Conservation (phyloP, 2,329 filamentous ascomycete species). For the Fusarium musae region DNA sequence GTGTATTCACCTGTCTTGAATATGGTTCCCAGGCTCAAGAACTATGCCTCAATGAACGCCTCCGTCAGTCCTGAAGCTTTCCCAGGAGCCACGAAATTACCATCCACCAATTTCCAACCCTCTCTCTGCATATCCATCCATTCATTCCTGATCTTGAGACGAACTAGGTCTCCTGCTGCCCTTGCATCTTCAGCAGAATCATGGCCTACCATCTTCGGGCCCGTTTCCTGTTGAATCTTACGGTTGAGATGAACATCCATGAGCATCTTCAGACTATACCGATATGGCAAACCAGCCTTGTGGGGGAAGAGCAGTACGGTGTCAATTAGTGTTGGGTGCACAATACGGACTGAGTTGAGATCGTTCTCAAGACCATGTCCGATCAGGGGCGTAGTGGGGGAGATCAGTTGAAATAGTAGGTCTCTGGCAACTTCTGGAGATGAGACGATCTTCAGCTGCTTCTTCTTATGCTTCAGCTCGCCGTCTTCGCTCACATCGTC, state of each 20-base stretch:
- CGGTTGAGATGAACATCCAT: conserved; percentile 75
- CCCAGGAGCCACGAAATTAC: conserved; percentile 55
- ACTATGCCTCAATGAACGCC: conserved; percentile 50
- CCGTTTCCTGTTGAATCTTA: conserved; percentile 79
- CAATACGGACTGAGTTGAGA: conserved; percentile 83
- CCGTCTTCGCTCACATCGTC: conserved; percentile 44
- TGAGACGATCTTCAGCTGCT: conserved; percentile 75
- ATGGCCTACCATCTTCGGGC: conserved; percentile 70
- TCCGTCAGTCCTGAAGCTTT: conserved; percentile 49
- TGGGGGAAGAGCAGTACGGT: conserved; percentile 88
- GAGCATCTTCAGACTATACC: conserved; percentile 81
- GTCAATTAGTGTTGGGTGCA: conserved; percentile 87
- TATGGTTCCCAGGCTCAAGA: not conserved
- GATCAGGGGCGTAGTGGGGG: conserved; percentile 82
- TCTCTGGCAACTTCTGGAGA: conserved; percentile 80
- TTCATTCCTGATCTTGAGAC: conserved; percentile 73
- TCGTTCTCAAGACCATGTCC: conserved; percentile 97
- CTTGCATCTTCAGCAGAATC: conserved; percentile 93
- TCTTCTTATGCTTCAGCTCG: conserved; percentile 46
- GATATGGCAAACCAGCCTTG: conserved; percentile 77
- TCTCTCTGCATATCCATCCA: conserved; percentile 74
- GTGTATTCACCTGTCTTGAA: not conserved
- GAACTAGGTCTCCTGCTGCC: conserved; percentile 87
- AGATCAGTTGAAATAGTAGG: conserved; percentile 80
- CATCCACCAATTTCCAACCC: conserved; percentile 73